Conservation (phyloP, 169 alveolate species). For the Cryptosporidium viatorum region DNA sequence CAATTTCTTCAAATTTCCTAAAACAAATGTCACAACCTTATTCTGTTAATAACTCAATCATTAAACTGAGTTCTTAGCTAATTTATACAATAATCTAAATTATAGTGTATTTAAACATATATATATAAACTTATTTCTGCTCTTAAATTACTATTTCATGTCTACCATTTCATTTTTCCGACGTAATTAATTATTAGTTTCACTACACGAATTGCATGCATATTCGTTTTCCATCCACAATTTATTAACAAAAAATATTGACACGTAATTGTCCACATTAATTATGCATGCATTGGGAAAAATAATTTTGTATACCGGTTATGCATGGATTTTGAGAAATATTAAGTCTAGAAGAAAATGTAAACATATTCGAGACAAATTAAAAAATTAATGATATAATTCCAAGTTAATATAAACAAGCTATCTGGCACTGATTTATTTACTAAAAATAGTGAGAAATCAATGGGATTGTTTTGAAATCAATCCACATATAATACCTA, state of each 20-base stretch:
- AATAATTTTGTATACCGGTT: background rate
- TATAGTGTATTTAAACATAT: background rate
- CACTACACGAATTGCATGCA: background rate
- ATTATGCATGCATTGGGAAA: background rate
- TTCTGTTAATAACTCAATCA: background rate
- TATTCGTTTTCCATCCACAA: too few relatives aligned
- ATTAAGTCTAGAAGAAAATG: too few relatives aligned
- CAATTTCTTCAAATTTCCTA: constrained; percentile 74
- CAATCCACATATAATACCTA: background rate
- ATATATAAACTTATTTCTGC: background rate
- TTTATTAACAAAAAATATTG: background rate
- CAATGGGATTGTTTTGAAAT: background rate
- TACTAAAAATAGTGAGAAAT: background rate
- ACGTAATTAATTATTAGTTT: too few relatives aligned
- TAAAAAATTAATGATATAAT: background rate
- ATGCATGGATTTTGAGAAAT: background rate
- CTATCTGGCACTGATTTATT: background rate
- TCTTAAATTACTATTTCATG: background rate
- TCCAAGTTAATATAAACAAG: background rate
- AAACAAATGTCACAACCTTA: constrained; percentile 74
- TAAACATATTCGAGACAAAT: too few relatives aligned
- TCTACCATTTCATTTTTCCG: background rate
- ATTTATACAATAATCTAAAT: background rate
- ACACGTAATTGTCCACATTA: background rate
- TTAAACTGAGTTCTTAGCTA: background rate